A percentile compares a stretch with the other conserved stretches of the same genome.
These are phyloP conservation scores for Yamadazyma atlantica DNA, from an alignment of 1,139 yeast species.

Conservation along the genomic window DNA sequence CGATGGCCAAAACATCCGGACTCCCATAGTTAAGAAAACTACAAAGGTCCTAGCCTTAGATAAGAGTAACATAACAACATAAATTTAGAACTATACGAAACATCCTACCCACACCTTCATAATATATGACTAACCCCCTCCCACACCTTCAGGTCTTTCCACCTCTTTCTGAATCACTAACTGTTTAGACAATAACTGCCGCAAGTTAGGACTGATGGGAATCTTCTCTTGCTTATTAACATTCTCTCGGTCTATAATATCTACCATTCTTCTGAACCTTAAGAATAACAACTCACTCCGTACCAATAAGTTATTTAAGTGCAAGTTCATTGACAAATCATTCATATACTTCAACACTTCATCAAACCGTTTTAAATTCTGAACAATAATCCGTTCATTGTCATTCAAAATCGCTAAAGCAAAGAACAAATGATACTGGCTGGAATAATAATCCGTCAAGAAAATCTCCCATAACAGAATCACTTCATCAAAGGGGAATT, in stretches of 20 bases:
- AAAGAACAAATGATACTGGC: constrained; percentile 84
- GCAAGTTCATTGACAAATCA: constrained; percentile 76
- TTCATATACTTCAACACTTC: constrained; percentile 92
- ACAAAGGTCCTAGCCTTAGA: too few species aligned
- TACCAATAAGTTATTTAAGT: constrained; percentile 70
- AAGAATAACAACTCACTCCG: constrained; percentile 81
- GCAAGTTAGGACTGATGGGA: constrained; percentile 46
- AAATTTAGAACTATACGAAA: too few species aligned
- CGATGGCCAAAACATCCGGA: constrained; percentile 6
- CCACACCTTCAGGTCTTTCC: constrained; percentile 48
- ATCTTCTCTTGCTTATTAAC: constrained; percentile 18
- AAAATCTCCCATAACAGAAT: constrained; percentile 84
- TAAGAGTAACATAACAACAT: too few species aligned
- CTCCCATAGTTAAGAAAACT: too few species aligned
- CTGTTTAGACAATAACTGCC: constrained; percentile 58
- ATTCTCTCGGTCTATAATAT: constrained; percentile 66
- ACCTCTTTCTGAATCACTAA: constrained; percentile 66
- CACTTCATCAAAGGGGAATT: constrained; percentile 78
- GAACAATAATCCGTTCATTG: constrained; percentile 74
- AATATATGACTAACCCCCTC: constrained; percentile 34
- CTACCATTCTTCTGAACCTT: constrained; percentile 75
- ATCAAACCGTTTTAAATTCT: constrained; percentile 75
- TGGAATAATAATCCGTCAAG: constrained; percentile 83
- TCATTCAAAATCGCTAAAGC: constrained; percentile 87
- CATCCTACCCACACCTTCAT: neutral